These are phyloP conservation scores for Chlorella vulgaris DNA, from an alignment of 139 green algal genomes.

Conservation along the genomic window DNA sequence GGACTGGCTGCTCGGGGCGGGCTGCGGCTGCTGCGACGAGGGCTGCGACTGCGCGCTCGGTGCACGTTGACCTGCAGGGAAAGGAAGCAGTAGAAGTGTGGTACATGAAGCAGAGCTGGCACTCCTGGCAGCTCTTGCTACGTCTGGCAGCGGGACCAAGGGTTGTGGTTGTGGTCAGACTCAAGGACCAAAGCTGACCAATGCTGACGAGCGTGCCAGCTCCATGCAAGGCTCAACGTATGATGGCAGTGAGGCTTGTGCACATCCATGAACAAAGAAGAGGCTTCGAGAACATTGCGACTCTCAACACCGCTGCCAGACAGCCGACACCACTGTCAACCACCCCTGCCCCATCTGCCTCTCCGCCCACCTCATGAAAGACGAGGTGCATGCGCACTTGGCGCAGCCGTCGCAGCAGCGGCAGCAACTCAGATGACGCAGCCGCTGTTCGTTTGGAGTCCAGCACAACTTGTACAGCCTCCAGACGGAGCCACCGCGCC, in stretches of 20 bases:
- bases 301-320: too few relatives aligned
- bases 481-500: conserved; percentile 3
- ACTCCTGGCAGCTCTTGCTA: too few relatives aligned
- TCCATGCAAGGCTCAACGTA: too few relatives aligned
- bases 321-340: too few relatives aligned
- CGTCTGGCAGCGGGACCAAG: too few relatives aligned
- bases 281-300: too few relatives aligned
- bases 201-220: too few relatives aligned
- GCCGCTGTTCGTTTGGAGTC: conserved; percentile 12
- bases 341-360: too few relatives aligned
- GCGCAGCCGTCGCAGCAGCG: conserved; percentile 31
- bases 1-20: background rate
- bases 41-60: conserved; percentile 1
- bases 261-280: too few relatives aligned
- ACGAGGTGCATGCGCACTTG: conserved; percentile 15
- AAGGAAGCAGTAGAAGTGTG: background rate
- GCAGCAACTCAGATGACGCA: background rate
- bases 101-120: background rate
- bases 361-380: conserved; percentile 22
- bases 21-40: background rate
- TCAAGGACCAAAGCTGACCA: too few relatives aligned
- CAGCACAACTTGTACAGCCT: conserved; percentile 11
- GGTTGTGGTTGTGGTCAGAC: too few relatives aligned
- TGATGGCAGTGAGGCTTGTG: too few relatives aligned
- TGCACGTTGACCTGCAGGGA: conserved; percentile 21